phyloP scores from a whole-genome alignment of 495 filamentous ascomycete genomes.

The Neurospora sublineolata region DNA sequence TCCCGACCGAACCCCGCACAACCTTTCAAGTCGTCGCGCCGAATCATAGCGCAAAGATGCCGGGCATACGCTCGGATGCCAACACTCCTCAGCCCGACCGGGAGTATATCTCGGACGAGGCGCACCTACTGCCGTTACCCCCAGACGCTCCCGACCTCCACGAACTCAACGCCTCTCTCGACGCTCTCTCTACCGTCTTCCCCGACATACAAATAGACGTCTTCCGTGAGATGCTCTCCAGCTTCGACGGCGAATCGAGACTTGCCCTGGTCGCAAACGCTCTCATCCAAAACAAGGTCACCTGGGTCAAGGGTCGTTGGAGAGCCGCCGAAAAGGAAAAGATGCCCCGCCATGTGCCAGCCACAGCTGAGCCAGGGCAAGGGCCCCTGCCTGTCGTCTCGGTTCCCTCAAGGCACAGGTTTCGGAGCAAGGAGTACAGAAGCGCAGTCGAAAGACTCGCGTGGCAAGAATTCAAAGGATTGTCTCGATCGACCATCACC shows the following conservation, averaged over 20 bases:
- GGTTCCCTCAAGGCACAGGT: conserved; percentile 58
- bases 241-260: conserved; percentile 70
- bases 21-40: background rate
- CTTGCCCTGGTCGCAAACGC: conserved; percentile 77
- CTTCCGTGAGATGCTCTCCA: conserved; percentile 79
- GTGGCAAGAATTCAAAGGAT: conserved; percentile 69
- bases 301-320: conserved; percentile 67
- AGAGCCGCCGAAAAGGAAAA: conserved; percentile 33
- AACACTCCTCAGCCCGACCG: background rate
- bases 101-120: conserved; percentile 36
- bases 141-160: conserved; percentile 47
- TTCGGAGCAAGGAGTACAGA: conserved; percentile 64
- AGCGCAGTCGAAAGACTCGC: conserved; percentile 49
- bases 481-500: conserved; percentile 69
- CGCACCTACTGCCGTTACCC: conserved; percentile 27
- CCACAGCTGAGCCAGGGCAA: conserved; percentile 3
- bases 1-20: background rate
- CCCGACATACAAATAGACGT: conserved; percentile 81
- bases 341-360: conserved; percentile 1
- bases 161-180: conserved; percentile 65
- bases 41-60: background rate
- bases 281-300: conserved; percentile 62
- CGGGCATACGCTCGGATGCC: background rate
- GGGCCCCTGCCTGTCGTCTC: conserved; percentile 9
- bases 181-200: conserved; percentile 63